Percentiles rank a stretch among this genome's conserved stretches.
phyloP scores from a whole-genome alignment of 1,284 basidiomycete species.

The Moesziomyces antarcticus region DNA sequence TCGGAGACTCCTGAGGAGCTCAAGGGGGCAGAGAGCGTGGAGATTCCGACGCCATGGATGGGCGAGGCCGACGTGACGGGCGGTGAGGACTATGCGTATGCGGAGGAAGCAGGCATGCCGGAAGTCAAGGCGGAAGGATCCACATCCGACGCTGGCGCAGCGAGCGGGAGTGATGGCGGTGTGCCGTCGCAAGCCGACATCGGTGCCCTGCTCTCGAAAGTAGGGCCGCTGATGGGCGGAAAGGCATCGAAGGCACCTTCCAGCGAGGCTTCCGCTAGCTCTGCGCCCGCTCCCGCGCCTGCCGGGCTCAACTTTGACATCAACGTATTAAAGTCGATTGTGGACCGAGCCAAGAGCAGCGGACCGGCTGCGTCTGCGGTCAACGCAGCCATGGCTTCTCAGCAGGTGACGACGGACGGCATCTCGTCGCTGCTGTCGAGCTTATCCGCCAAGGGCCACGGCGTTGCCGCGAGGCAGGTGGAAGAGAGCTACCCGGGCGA shows the following conservation, averaged over 20 bases:
- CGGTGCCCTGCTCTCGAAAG: constrained; percentile 23
- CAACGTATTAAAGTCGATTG: constrained; percentile 23
- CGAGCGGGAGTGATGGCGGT: neutral
- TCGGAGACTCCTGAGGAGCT: constrained; percentile 21
- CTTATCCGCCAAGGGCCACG: constrained; percentile 7
- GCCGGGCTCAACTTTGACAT: constrained; percentile 22
- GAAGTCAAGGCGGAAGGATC: neutral
- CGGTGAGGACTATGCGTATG: constrained; percentile 1
- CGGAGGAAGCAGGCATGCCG: neutral
- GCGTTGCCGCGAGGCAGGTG: neutral
- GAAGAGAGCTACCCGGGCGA: constrained; percentile 40
- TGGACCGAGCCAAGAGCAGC: constrained; percentile 18
- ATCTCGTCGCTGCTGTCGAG: constrained; percentile 33
- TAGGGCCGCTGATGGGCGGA: constrained; percentile 5
- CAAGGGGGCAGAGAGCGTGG: neutral
- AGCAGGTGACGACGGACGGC: constrained; percentile 7
- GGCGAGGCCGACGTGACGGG: neutral
- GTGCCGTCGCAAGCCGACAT: constrained; percentile 5
- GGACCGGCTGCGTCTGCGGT: constrained; percentile 9
- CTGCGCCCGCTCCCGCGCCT: constrained; percentile 4
- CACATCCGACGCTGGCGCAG: neutral
- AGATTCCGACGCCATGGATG: constrained; percentile 26
- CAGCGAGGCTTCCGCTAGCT: neutral
- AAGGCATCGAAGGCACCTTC: neutral
- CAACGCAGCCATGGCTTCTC: constrained; percentile 11